A percentile compares a stretch with the other conserved stretches of the same genome.
Conservation (phyloP, 2,329 filamentous ascomycete species). For the Coleophoma cylindrospora region DNA sequence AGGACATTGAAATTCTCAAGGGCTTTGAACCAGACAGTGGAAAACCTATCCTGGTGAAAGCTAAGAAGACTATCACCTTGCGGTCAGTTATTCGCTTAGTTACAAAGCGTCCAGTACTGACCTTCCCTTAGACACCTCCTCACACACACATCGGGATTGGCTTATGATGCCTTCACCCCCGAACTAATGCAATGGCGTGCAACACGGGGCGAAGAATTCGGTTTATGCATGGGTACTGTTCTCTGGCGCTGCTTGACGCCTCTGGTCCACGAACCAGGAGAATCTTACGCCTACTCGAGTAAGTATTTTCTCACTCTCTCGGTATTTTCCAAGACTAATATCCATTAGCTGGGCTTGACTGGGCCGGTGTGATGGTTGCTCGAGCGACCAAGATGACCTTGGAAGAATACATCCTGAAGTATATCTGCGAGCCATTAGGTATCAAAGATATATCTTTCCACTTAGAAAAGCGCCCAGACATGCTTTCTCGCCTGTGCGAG, state of each 20-base stretch:
- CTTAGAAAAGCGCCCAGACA: background rate
- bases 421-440: constrained; percentile 4
- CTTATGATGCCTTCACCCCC: constrained; percentile 17
- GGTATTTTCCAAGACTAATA: background rate
- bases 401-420: constrained; percentile 1
- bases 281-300: constrained; percentile 49
- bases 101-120: background rate
- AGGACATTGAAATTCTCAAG: constrained; percentile 19
- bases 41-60: constrained; percentile 13
- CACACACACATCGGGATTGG: constrained; percentile 19
- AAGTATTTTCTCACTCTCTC: background rate
- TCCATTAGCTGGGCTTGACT: constrained; percentile 35
- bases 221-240: background rate
- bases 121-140: constrained; percentile 14
- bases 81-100: constrained; percentile 9
- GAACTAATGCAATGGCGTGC: constrained; percentile 8
- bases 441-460: constrained; percentile 12
- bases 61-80: constrained; percentile 21
- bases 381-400: constrained; percentile 18
- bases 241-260: constrained; percentile 28
- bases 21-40: constrained; percentile 16
- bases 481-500: background rate
- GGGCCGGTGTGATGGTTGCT: constrained; percentile 44
- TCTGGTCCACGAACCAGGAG: constrained; percentile 59
- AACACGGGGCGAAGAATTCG: background rate